Conservation (phyloP, 257 asterid genomes). For the Solanum ahanhuiri region DNA sequence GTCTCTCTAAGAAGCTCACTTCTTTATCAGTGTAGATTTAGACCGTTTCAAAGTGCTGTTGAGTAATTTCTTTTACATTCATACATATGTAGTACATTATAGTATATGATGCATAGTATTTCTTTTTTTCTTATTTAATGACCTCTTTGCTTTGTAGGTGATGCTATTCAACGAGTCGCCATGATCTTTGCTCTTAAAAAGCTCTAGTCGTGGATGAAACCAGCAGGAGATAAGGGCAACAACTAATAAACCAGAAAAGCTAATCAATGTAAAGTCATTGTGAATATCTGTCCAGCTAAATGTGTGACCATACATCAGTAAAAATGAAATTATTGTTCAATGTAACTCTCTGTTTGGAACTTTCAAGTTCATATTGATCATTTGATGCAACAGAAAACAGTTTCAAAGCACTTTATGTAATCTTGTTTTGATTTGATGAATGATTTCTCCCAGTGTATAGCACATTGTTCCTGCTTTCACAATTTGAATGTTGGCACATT, state of each 20-base stretch:
- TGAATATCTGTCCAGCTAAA: constrained; percentile 19
- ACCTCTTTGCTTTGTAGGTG: constrained; percentile 37
- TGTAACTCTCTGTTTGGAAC: background rate
- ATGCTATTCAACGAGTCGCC: constrained; percentile 79
- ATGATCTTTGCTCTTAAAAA: constrained; percentile 19
- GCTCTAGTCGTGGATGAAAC: constrained; percentile 20
- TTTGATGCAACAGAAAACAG: background rate
- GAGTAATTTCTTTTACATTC: background rate
- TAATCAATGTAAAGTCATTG: constrained; percentile 33
- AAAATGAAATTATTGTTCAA: background rate
- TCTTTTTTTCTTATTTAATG: background rate
- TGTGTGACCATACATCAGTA: background rate
- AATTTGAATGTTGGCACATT: background rate
- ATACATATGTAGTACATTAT: background rate
- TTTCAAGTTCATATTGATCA: background rate
- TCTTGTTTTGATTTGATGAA: background rate
- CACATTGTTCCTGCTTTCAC: background rate
- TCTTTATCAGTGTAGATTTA: background rate
- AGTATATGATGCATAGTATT: background rate
- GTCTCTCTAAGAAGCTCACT: background rate
- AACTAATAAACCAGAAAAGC: constrained; percentile 8
- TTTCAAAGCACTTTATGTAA: background rate
- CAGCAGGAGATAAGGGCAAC: constrained; percentile 3
- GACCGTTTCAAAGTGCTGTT: background rate
- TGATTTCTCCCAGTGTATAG: background rate